Evolutionary conservation across 2,329 filamentous ascomycete species (phyloP).

Genomic region (Fusarium albosuccineum): DNA sequence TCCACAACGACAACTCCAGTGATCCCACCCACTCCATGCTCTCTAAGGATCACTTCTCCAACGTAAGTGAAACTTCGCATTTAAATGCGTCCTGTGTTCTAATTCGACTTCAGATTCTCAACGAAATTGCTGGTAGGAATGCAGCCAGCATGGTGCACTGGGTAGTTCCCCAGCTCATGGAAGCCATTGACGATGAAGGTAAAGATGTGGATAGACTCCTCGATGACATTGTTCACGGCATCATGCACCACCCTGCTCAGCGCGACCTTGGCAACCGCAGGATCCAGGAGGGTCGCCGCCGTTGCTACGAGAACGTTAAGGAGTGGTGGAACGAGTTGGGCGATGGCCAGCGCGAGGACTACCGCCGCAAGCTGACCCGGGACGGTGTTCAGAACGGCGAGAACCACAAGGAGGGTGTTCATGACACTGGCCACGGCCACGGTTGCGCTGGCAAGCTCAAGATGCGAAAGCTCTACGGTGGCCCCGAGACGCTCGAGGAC

Average conservation of each 20-base stretch:
- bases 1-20: slow-evolving; percentile 79
- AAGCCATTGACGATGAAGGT: slow-evolving; percentile 84
- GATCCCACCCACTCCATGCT: slow-evolving; percentile 97
- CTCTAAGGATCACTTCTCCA: slow-evolving; percentile 95
- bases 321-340: slow-evolving; percentile 84
- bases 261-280: slow-evolving; percentile 78
- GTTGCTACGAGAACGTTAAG: slow-evolving; percentile 85
- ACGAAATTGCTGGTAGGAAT: slow-evolving; percentile 87
- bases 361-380: slow-evolving; percentile 81
- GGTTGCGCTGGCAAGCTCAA: slow-evolving; percentile 83
- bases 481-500: slow-evolving; percentile 64
- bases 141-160: slow-evolving; percentile 84
- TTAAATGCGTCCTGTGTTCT: not conserved
- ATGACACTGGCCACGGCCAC: slow-evolving; percentile 87
- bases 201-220: slow-evolving; percentile 78
- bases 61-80: slow-evolving; percentile 61
- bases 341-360: slow-evolving; percentile 72
- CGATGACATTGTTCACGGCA: slow-evolving; percentile 81
- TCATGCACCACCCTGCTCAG: slow-evolving; percentile 90
- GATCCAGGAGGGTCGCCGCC: slow-evolving; percentile 75
- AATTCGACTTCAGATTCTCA: slow-evolving; percentile 69
- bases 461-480: slow-evolving; percentile 76
- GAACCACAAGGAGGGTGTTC: slow-evolving; percentile 88
- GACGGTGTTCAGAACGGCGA: slow-evolving; percentile 80
- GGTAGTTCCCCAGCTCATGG: slow-evolving; percentile 90